A percentile compares a stretch with the other conserved stretches of the same genome.
phyloP scores from a whole-genome alignment of 805 yeast species.

The Barnettozyma populi region DNA sequence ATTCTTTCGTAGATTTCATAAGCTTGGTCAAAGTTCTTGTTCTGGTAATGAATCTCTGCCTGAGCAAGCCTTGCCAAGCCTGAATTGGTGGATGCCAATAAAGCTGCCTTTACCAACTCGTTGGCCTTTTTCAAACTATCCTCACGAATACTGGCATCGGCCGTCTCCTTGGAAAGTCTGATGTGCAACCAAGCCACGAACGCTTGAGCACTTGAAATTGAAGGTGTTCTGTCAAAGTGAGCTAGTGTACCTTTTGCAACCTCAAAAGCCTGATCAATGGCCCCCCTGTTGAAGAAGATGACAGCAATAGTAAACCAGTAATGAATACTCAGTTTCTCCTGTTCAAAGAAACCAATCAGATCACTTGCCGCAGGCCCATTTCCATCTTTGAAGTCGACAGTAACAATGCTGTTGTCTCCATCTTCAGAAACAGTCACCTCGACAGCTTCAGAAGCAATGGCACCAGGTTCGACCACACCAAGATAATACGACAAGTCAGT shows the following conservation, averaged over 20 bases:
- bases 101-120: conserved; percentile 42
- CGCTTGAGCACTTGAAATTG: conserved; percentile 22
- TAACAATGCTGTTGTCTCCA: conserved; percentile 72
- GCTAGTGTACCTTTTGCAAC: conserved; percentile 12
- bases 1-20: conserved; percentile 61
- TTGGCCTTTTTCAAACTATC: conserved; percentile 36
- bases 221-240: conserved; percentile 2
- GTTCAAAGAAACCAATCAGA: conserved; percentile 67
- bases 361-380: conserved; percentile 90
- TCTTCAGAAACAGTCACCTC: conserved; percentile 63
- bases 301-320: conserved; percentile 83
- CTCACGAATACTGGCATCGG: conserved; percentile 24
- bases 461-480: neutral
- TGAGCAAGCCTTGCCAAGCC: conserved; percentile 55
- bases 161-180: conserved; percentile 33
- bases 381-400: conserved; percentile 76
- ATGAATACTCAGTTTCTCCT: conserved; percentile 68
- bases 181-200: conserved; percentile 72
- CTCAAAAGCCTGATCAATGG: conserved; percentile 50
- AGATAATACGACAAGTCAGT: conserved; percentile 9
- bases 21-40: conserved; percentile 66
- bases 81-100: conserved; percentile 39
- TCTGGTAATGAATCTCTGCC: conserved; percentile 56
- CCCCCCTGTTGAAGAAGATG: conserved; percentile 66
- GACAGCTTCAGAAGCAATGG: conserved; percentile 12